Conservation (phyloP, 495 filamentous ascomycete species). For the Lasiosphaeria ovina region DNA sequence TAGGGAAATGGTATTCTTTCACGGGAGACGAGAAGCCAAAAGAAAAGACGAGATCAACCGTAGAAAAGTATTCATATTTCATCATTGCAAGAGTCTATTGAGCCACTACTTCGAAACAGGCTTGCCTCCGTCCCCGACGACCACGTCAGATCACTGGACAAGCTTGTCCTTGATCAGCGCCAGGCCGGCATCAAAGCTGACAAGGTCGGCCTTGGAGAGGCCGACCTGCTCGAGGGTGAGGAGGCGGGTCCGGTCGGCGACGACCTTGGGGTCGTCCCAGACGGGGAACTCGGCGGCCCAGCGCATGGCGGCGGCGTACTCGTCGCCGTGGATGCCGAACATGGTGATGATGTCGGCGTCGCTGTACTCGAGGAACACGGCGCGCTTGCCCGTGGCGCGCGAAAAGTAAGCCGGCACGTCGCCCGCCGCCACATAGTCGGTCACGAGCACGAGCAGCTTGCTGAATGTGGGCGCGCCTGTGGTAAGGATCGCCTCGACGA, state of each 20-base stretch:
- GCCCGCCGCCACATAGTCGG: conserved; percentile 4
- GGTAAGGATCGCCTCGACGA: conserved; percentile 10
- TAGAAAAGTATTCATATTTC: too few relatives aligned
- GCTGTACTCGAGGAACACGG: background rate
- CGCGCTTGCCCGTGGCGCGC: conserved; percentile 3
- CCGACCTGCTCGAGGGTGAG: conserved; percentile 1
- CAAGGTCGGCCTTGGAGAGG: background rate
- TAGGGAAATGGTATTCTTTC: too few relatives aligned
- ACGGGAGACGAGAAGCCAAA: too few relatives aligned
- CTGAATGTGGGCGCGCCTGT: conserved; percentile 6
- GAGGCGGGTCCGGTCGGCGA: background rate
- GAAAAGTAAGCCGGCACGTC: conserved; percentile 1
- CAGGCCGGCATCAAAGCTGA: conserved; percentile 1
- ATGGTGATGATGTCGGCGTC: conserved; percentile 6
- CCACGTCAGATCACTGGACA: too few relatives aligned
- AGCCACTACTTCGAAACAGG: too few relatives aligned
- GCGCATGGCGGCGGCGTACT: conserved; percentile 5
- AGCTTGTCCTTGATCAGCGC: background rate
- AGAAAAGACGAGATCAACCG: too few relatives aligned
- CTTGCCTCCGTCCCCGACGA: too few relatives aligned
- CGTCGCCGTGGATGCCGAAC: conserved; percentile 7
- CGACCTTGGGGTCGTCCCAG: conserved; percentile 1
- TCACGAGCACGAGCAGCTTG: conserved; percentile 7
- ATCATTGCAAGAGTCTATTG: too few relatives aligned
- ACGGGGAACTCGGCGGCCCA: conserved; percentile 12